phyloP scores from a whole-genome alignment of 495 filamentous ascomycete genomes.

The Aspergillus olivimuriae region DNA sequence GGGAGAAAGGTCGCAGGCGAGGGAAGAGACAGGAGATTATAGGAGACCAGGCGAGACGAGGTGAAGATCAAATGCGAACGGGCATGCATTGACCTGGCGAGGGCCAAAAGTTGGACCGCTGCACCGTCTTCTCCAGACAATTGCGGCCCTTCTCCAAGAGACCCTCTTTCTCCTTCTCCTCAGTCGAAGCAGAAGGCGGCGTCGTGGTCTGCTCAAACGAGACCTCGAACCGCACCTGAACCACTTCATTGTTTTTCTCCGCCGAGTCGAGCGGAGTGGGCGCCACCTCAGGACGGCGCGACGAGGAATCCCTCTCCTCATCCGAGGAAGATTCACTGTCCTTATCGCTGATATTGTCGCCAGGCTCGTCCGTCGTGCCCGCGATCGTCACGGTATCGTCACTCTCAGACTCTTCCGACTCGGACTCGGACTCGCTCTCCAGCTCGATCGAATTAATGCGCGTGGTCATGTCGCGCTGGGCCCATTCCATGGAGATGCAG shows the following conservation, averaged over 20 bases:
- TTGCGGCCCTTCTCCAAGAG: constrained; percentile 18
- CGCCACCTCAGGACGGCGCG: neutral
- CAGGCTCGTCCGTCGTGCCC: neutral
- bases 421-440: constrained; percentile 31
- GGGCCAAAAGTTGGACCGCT: constrained; percentile 15
- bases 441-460: constrained; percentile 39
- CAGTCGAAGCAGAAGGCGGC: neutral
- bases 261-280: no score
- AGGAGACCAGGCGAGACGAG: constrained; percentile 4
- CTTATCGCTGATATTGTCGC: no score
- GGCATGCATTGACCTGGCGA: constrained; percentile 18
- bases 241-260: neutral
- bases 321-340: no score
- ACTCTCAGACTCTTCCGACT: constrained; percentile 24
- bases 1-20: neutral
- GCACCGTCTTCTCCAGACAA: constrained; percentile 17
- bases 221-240: neutral
- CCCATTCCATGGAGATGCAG: constrained; percentile 33
- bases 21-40: neutral
- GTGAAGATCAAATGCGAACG: constrained; percentile 16
- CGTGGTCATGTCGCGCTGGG: constrained; percentile 37
- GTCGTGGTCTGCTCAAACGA: constrained; percentile 2
- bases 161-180: constrained; percentile 9
- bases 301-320: neutral
- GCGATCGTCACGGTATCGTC: neutral